Base-by-base conservation (phyloP, 2,329 filamentous ascomycete species). In the Orbilia blumenaviensis region DNA sequence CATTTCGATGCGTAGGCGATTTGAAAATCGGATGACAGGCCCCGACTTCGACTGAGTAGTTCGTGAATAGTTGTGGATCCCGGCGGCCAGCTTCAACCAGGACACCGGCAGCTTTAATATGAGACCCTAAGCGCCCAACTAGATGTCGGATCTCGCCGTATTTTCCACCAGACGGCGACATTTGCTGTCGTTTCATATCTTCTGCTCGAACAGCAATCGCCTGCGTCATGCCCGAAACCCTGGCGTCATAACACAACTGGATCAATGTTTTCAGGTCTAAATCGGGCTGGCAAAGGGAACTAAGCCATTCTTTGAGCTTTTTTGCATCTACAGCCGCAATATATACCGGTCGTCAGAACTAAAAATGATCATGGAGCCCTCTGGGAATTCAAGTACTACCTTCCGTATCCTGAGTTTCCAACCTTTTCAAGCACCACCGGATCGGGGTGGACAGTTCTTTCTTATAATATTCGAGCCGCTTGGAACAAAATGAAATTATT, bases 141-240 rank as follows among this genome's bases (percentile, higher is more conserved):
- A 67, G 16, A 14, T 58, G 63, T 16, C 48, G 36, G 14, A 58
- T 36, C 5, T 27, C 9, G 14, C n/a, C 36, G n/a, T 67, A 67
- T 12, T 46, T 4, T 2, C 32, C 63, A 7, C 38, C 14, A 14
- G 29, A 1, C 5, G 62, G 32, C 7, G 7, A 27, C 1, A 18
- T 34, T 12, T 21, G 23, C 18, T 18, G 16, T n/a, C 5, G 16
- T 25, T 16, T 18, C 10, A 14, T 66, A 21, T 32, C n/a, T 21
- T 29, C 48, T 8, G 46, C 48, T 14, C 48, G 18, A 1, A 12
- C 21, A 1, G 12, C 34, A 3, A 66, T 9, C 12, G 12, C 25
- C 10, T 32, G 9, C 9, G 56, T 8, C 23, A 18, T 32, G 29
- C 23, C 21, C 5, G 48, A 42, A 10, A 38, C 1, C 21, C 48